Evolutionary conservation across 2,329 filamentous ascomycete genomes (phyloP), one percentile per base, ranked within the genome.

Genomic region (Talaromyces sp.): DNA sequence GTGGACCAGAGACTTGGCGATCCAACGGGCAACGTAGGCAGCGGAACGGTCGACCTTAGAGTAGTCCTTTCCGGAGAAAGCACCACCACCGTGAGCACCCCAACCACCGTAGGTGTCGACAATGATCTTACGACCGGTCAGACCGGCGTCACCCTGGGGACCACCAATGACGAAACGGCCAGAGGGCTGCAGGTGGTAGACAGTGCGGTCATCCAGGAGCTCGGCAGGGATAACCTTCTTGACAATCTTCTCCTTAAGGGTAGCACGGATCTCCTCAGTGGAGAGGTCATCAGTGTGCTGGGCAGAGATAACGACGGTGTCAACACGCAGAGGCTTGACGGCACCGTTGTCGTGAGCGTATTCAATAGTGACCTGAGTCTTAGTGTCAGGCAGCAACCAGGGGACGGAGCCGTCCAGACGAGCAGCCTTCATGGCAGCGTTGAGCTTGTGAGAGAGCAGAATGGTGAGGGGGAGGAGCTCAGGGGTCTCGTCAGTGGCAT

Each of bases 51-150:
- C 94, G 79, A 99, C 94, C 86, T 99, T 99, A 85, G 91, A 97
- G 87, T 97, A 99, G 79, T 99, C 94, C 88, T 99, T 99, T 72
- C 94, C 94, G 70, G 94, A 97, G 89, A 99, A 99, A 77, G 94
- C 94, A 88, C 94, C 94, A 84, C 94, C 94, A 84, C 94, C 94
- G 85, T 99, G 94, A 69, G 94, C 94, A 82, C 94, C 94, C 94
- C 94, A 97, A 71, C 94, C 94, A 83, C 94, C 94, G 82, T 99
- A 99, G 77, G 94, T 97, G 82, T 99, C 94, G 76, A 99, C 94
- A 65, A 97, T 89, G 86, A 99, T 99, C 88, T 99, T 99, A 73
- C 94, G 92, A 77, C 94, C 94, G 62, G 94, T 99, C 63, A 99
- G 85, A 86, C 94, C 94, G 70, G 94, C 94, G 70, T 99, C 94